phyloP scores from a whole-genome alignment of 1,139 yeast species.

The Hanseniaspora uvarum region DNA sequence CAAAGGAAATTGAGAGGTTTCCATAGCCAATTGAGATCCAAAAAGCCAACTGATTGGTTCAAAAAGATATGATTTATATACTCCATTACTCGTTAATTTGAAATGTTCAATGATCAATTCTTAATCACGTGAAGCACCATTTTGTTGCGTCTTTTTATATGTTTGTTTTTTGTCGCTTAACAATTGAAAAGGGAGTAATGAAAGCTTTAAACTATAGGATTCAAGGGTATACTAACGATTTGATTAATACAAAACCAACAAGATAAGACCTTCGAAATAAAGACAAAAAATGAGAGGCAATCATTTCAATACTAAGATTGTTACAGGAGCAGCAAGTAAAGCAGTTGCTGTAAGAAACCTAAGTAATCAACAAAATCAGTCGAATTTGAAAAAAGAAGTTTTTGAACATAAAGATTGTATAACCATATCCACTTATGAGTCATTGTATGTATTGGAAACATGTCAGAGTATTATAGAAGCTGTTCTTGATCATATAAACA shows the following conservation, averaged over 20 bases:
- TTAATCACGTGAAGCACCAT: background rate
- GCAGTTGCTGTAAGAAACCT: background rate
- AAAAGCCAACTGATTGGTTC: constrained; percentile 10
- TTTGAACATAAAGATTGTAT: constrained; percentile 13
- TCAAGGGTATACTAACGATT: no score
- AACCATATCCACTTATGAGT: background rate
- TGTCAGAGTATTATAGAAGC: constrained; percentile 20
- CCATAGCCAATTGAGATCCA: background rate
- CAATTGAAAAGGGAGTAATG: no score
- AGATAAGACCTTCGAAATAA: no score
- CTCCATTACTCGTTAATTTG: background rate
- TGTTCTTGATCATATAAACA: constrained; percentile 19
- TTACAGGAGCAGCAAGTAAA: constrained; percentile 13
- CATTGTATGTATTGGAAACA: background rate
- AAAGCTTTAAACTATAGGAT: no score
- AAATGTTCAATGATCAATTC: no score
- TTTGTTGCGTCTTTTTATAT: background rate
- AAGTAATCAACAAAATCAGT: background rate
- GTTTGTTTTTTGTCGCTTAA: background rate
- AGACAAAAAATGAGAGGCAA: background rate
- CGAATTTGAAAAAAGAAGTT: constrained; percentile 3
- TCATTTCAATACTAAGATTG: background rate
- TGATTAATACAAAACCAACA: no score
- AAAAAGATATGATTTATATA: background rate
- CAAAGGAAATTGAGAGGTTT: constrained; percentile 5